These are phyloP conservation scores for Nakazawaea siamensis DNA, from an alignment of 805 yeast genomes.

Conservation along the genomic window DNA sequence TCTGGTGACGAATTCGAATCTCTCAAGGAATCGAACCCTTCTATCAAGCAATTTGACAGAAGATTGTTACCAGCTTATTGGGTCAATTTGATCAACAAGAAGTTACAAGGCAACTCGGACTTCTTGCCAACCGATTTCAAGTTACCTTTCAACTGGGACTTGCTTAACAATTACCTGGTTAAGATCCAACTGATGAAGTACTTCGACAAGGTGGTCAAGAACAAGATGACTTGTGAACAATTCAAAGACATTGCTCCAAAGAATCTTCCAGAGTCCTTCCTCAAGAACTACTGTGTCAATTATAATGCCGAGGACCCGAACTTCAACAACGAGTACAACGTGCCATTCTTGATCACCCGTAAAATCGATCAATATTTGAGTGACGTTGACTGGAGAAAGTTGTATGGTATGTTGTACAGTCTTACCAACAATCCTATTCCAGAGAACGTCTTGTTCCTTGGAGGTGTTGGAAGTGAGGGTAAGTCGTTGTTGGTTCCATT, in stretches of 20 bases:
- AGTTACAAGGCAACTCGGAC: background rate
- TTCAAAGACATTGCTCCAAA: conserved; percentile 9
- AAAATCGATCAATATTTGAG: conserved; percentile 9
- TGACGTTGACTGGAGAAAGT: conserved; percentile 10
- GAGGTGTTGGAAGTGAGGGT: conserved; percentile 7
- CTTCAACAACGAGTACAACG: conserved; percentile 9
- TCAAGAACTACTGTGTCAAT: conserved; percentile 6
- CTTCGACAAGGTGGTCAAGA: conserved; percentile 7
- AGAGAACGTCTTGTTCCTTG: conserved; percentile 10
- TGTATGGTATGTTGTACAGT: conserved; percentile 10
- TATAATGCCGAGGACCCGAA: conserved; percentile 9
- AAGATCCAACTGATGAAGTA: conserved; percentile 10
- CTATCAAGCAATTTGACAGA: conserved; percentile 6
- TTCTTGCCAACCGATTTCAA: conserved; percentile 8
- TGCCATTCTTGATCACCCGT: conserved; percentile 9
- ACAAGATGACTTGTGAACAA: conserved; percentile 7
- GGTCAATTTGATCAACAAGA: conserved; percentile 8
- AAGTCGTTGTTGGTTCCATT: conserved; percentile 8
- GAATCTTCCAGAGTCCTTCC: conserved; percentile 5
- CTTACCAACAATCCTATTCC: conserved; percentile 8
- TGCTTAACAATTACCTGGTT: conserved; percentile 3
- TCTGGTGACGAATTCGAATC: background rate
- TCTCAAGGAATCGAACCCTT: background rate
- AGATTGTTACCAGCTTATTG: conserved; percentile 10
- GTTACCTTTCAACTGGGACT: conserved; percentile 11